phyloP scores from a whole-genome alignment of 2,329 filamentous ascomycete genomes.

The Chaetomiaceae sp. region DNA sequence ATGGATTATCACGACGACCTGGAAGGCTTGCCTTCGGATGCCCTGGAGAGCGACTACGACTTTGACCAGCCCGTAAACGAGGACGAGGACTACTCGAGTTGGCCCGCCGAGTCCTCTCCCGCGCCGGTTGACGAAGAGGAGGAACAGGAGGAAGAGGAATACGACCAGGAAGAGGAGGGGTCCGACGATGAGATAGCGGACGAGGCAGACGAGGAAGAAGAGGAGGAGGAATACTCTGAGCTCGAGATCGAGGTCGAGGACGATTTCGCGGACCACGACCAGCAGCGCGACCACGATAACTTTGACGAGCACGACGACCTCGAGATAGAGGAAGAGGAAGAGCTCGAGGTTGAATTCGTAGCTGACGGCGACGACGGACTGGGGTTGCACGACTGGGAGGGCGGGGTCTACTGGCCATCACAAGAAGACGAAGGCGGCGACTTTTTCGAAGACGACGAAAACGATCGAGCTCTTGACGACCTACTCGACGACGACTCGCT shows the following conservation, averaged over 20 bases:
- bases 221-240: background rate
- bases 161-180: background rate
- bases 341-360: background rate
- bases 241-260: background rate
- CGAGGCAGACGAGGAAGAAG: background rate
- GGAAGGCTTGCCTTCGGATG: constrained; percentile 3
- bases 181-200: background rate
- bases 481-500: background rate
- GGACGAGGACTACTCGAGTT: constrained; percentile 2
- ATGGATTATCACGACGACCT: constrained; percentile 1
- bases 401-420: background rate
- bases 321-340: background rate
- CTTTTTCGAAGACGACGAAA: background rate
- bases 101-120: constrained; percentile 3
- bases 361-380: background rate
- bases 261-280: background rate
- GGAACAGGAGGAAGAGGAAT: background rate
- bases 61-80: background rate
- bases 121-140: background rate
- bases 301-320: background rate
- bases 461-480: background rate
- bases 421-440: background rate
- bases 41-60: constrained; percentile 4
- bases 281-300: background rate
- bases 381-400: background rate